Percentiles rank a stretch among this genome's conserved stretches.
Conservation (phyloP, 441 rosid species). For the Aleurites moluccanus region DNA sequence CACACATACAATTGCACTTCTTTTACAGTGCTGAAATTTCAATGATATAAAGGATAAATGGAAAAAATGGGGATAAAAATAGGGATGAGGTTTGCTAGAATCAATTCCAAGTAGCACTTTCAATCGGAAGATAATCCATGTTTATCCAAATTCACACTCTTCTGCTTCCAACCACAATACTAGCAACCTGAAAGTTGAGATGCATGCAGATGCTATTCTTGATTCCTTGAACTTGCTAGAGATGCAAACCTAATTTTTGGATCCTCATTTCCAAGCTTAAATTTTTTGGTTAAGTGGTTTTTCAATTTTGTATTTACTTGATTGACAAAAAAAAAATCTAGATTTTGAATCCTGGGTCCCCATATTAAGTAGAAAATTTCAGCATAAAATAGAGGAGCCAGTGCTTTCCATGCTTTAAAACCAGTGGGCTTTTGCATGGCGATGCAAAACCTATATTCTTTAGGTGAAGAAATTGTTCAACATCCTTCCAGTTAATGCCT, state of each 20-base stretch:
- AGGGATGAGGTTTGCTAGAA: not conserved
- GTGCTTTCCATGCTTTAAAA: not conserved
- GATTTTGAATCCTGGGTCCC: not conserved
- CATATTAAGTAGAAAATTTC: not conserved
- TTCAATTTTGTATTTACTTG: not conserved
- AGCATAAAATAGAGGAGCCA: not conserved
- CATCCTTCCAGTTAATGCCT: no score
- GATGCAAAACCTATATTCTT: no score
- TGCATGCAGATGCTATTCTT: not conserved
- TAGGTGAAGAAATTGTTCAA: no score
- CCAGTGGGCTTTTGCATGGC: not conserved
- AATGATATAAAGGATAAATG: conserved; percentile 10
- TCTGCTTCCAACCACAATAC: not conserved
- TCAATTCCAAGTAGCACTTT: not conserved
- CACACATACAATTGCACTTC: not conserved
- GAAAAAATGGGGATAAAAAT: not conserved
- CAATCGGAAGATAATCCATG: not conserved
- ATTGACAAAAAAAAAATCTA: not conserved
- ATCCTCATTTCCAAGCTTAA: not conserved
- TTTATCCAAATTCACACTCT: conserved; percentile 1
- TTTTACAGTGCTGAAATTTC: conserved; percentile 15
- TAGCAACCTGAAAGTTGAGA: not conserved
- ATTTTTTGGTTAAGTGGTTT: not conserved
- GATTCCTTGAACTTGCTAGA: not conserved
- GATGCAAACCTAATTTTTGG: not conserved